Base-by-base conservation (phyloP, 73 alveolate genomes). In the Paraurostyla sp. region DNA sequence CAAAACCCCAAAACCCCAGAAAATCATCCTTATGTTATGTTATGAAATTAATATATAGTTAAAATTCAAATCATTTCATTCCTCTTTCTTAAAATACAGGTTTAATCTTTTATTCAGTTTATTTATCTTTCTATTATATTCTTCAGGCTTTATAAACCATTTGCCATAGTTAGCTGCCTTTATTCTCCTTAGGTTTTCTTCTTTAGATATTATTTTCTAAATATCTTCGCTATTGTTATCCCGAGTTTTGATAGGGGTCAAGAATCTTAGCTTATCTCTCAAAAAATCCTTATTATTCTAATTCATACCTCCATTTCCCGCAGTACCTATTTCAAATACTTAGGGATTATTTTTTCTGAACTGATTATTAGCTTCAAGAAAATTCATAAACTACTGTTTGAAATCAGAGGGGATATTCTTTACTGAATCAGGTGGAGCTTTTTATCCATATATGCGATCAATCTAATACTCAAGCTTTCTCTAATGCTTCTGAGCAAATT, bases 141-240 rank as follows among this genome's bases (percentile, higher is more conserved):
- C 68, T 1, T 73, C 86, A 0, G 86, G 86, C 36, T 73, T 73
- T 0, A 73, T 73, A 33, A 13, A 73, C 86, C 86, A 73, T 35
- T 57, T 48, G 36, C 86, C 86, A 50, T 78, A 78, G 60, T 78
- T 78, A 29, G 76, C 76, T 1, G 68, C 89, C 40, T 54, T 78
- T 4, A 78, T 23, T 51, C 89, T 78, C 32, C 89, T 78, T 0
- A 78, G 23, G 52, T 78, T 49, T 7, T 29, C 50, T 32, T 73
- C 52, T 13, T 73, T 43, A 38, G 35, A 56, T 13, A 65, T 22
- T 2, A 65, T 25, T 33, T 38, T 1, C 20, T 65, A 30, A 60
- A 38, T 18, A 38, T 65, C 40, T 9, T 40, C n/a, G n/a, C n/a
- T 65, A 65, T 32, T 11, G 35, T 65, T 3, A 1, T 65, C 50